Base-by-base conservation (phyloP, 2,329 filamentous ascomycete species). In the Trichothecium roseum region DNA sequence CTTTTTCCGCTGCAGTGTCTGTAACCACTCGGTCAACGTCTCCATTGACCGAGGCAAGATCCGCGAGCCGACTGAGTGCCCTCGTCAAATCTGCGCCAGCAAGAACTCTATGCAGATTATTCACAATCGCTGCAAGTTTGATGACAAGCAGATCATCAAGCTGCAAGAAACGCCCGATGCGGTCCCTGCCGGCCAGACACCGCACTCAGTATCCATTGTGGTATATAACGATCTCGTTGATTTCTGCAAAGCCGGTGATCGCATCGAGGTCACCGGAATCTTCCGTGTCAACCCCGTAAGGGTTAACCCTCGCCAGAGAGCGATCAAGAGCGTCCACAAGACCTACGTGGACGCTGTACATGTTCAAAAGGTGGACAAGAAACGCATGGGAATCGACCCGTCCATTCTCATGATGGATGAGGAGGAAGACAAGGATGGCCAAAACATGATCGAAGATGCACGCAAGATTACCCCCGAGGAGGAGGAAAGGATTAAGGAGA, bases 101-200 rank as follows among this genome's bases (percentile, higher is more conserved):
- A 83, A 81, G 54, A 96, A 98, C 62, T 94, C 89, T 2, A 96
- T 98, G 89, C 85, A 95, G 53, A 93, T 98, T 46, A 74, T 96
- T 15, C 91, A 98, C 66, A 98, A 98, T 59, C 81, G 91, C 41
- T 96, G 87, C 47, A 74, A 76, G 8, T 98, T 98, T 51, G 82
- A 88, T 37, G 91, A 98, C 57, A 98, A 98, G 66, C 91, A 98
- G 56, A 86, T 98, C 40, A 94, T 98, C 63, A 98, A 98, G 59
- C 69, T 98, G 28, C 91, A 98, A 60, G 91, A 98, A 60, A 98
- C 91, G 0, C 91, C 91, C 0, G 91, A 98, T 57, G 85, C 78
- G 27, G 83, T 98, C 14, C 91, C 91, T 33, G 83, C 94, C 45
- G 91, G 91, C 14, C 91, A 98, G 61, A 98, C 91, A 15, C 91